Evolutionary conservation across 805 yeast species (phyloP).

Genomic region (Starmerella stigmatis): DNA sequence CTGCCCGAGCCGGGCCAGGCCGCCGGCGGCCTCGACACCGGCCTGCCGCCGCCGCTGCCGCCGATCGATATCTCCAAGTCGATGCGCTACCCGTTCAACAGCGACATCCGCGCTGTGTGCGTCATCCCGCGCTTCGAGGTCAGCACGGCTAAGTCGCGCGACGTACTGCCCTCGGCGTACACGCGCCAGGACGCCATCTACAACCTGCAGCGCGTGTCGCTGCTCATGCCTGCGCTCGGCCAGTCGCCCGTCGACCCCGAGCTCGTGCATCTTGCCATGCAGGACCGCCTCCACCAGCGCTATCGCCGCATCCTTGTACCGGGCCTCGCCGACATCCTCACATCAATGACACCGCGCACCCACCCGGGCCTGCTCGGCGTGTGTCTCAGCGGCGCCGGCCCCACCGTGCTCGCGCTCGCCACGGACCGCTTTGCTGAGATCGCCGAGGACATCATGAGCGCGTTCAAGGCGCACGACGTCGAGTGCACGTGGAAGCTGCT

Average conservation of each 20-base stretch:
- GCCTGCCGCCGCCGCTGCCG: constrained; percentile 65
- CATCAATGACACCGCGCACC: constrained; percentile 66
- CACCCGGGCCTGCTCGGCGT: constrained; percentile 85
- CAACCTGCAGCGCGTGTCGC: constrained; percentile 87
- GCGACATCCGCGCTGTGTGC: constrained; percentile 74
- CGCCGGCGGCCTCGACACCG: constrained; percentile 55
- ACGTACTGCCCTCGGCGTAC: constrained; percentile 75
- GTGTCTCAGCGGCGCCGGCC: constrained; percentile 96
- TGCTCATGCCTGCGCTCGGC: constrained; percentile 86
- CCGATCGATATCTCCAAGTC: constrained; percentile 83
- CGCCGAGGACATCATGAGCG: constrained; percentile 60
- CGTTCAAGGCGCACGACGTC: constrained; percentile 57
- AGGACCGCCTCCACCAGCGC: constrained; percentile 94
- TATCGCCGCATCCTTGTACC: constrained; percentile 87
- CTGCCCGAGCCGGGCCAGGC: constrained; percentile 54
- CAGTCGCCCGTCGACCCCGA: constrained; percentile 70
- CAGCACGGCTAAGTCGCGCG: constrained; percentile 82
- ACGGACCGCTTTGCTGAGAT: constrained; percentile 77
- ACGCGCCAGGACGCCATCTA: constrained; percentile 73
- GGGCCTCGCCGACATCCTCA: constrained; percentile 72
- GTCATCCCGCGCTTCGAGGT: constrained; percentile 92
- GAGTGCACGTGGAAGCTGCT: constrained; percentile 73
- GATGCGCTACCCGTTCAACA: constrained; percentile 73
- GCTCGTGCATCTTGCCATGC: constrained; percentile 88
- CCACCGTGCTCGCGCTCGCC: constrained; percentile 89